A percentile compares a stretch with the other conserved stretches of the same genome.
Evolutionary conservation across 225 moss, liverwort and hornwort genomes (phyloP).

Genomic region (Marchantia polymorpha): DNA sequence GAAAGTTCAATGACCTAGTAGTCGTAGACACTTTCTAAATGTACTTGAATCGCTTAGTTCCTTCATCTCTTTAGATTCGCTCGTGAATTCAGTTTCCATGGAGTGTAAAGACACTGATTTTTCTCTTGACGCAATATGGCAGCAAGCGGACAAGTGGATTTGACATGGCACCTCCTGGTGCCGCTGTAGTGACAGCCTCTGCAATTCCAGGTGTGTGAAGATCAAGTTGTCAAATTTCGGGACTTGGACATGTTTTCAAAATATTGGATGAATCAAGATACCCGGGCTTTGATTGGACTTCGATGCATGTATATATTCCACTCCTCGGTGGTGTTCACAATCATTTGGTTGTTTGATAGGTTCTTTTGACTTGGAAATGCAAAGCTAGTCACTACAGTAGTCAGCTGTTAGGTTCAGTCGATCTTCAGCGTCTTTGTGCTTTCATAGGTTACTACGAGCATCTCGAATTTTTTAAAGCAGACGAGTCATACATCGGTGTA

Average conservation of each 20-base stretch:
- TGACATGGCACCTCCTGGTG: slow-evolving; percentile 91
- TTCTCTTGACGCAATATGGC: slow-evolving; percentile 30
- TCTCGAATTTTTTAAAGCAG: neutral
- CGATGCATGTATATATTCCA: neutral
- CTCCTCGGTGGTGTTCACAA: neutral
- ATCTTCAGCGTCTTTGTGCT: neutral
- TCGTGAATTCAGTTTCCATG: slow-evolving; percentile 7
- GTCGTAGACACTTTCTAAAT: slow-evolving; percentile 55
- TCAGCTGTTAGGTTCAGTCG: neutral
- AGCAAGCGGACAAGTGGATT: slow-evolving; percentile 90
- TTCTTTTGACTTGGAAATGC: neutral
- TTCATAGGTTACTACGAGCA: neutral
- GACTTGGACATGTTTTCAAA: neutral
- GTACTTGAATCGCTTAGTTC: slow-evolving; percentile 49
- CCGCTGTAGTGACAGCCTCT: slow-evolving; percentile 64
- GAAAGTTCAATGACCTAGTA: slow-evolving; percentile 53
- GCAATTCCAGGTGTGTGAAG: slow-evolving; percentile 70
- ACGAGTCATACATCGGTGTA: neutral
- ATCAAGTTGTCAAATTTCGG: slow-evolving; percentile 2
- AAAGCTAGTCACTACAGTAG: neutral
- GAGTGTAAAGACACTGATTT: slow-evolving; percentile 15
- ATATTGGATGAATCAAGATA: neutral
- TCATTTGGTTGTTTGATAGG: neutral
- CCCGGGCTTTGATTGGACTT: neutral
- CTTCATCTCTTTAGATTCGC: slow-evolving; percentile 31